Percentiles rank a stretch among this genome's conserved stretches.
Evolutionary conservation across 768 basidiomycete genomes (phyloP).

Genomic region (Inosperma sp.): DNA sequence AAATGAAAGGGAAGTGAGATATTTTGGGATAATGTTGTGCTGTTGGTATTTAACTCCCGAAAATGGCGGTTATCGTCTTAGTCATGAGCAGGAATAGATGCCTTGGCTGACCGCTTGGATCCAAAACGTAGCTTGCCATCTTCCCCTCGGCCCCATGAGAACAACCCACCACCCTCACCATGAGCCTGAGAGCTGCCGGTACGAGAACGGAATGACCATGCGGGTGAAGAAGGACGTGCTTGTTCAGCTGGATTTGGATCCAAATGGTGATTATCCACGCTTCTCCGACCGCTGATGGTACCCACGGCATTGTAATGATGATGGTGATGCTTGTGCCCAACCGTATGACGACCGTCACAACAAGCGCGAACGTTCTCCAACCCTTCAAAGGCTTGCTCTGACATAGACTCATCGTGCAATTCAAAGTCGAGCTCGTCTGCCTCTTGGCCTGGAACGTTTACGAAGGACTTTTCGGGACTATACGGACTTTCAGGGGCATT

Average conservation of each 20-base stretch:
- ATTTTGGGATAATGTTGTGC: background rate
- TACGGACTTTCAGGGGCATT: slow-evolving; percentile 69
- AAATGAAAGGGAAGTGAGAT: background rate
- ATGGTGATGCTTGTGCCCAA: slow-evolving; percentile 61
- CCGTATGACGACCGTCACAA: slow-evolving; percentile 84
- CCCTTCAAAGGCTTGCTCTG: slow-evolving; percentile 83
- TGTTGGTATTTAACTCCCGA: background rate
- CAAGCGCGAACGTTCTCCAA: slow-evolving; percentile 93
- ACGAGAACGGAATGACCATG: slow-evolving; percentile 82
- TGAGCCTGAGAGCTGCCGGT: slow-evolving; percentile 70
- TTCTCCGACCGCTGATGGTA: slow-evolving; percentile 33
- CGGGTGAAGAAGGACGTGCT: slow-evolving; percentile 67
- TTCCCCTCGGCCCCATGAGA: slow-evolving; percentile 62
- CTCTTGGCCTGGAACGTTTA: slow-evolving; percentile 45
- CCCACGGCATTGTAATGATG: slow-evolving; percentile 48
- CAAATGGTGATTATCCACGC: slow-evolving; percentile 45
- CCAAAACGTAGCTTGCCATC: slow-evolving; percentile 73
- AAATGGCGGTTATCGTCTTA: slow-evolving; percentile 9
- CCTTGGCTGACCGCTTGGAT: slow-evolving; percentile 54
- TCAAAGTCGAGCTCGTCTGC: slow-evolving; percentile 78
- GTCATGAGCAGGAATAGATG: slow-evolving; percentile 31
- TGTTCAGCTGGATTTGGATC: slow-evolving; percentile 46
- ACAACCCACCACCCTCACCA: slow-evolving; percentile 52
- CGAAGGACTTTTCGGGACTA: slow-evolving; percentile 69
- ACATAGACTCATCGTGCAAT: slow-evolving; percentile 66